Conservation (phyloP, 352 stramenopile genomes). For the Phytophthora agathidicida region DNA sequence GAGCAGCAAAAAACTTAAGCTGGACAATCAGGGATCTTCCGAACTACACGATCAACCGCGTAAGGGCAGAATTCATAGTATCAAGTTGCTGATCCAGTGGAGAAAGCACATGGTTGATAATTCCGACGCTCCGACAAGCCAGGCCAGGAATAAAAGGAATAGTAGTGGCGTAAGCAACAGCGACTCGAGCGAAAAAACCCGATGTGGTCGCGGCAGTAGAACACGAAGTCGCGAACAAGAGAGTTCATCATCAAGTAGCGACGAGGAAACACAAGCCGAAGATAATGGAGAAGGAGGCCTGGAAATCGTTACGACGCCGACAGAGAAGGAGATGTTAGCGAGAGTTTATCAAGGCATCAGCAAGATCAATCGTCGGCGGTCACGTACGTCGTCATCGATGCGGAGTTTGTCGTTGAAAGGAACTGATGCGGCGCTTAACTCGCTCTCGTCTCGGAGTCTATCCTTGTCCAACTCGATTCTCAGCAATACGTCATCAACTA, state of each 20-base stretch:
- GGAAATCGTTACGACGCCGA: conserved; percentile 74
- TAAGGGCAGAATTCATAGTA: conserved; percentile 59
- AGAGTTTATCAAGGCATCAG: conserved; percentile 74
- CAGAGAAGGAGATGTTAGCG: conserved; percentile 70
- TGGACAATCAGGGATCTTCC: conserved; percentile 24
- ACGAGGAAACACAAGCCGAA: conserved; percentile 30
- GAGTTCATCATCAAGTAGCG: conserved; percentile 27
- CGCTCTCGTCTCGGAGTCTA: conserved; percentile 51
- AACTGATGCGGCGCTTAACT: conserved; percentile 37
- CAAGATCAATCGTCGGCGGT: conserved; percentile 77
- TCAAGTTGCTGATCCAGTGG: conserved; percentile 81
- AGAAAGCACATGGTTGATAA: conserved; percentile 44
- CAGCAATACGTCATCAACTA: conserved; percentile 46
- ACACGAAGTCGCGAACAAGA: conserved; percentile 25
- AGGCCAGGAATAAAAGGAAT: conserved; percentile 27
- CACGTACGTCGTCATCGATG: conserved; percentile 61
- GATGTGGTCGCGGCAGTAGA: conserved; percentile 20
- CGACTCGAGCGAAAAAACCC: conserved; percentile 27
- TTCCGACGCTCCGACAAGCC: conserved; percentile 6
- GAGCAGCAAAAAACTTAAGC: conserved; percentile 37
- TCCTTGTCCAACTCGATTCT: conserved; percentile 66
- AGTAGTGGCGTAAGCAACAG: conserved; percentile 23
- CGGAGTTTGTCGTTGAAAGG: conserved; percentile 54
- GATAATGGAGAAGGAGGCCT: conserved; percentile 43
- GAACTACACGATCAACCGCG: conserved; percentile 34